Base-by-base conservation (phyloP, 768 basidiomycete species). In the Termitomyces heimii region DNA sequence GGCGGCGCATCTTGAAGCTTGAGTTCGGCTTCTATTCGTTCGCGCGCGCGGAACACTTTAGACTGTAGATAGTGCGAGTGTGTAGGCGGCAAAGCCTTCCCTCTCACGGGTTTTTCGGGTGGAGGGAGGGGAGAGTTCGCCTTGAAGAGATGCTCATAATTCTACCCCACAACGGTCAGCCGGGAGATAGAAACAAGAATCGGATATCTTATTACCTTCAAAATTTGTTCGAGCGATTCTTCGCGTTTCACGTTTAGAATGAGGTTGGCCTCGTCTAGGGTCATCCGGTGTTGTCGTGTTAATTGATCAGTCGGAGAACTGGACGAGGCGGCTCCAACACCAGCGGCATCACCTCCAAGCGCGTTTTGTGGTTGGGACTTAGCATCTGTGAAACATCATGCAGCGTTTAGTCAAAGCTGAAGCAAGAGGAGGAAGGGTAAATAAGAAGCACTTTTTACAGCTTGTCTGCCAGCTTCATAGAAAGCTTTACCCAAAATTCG, bases 11-110 rank as follows among this genome's bases (percentile, higher is more conserved):
- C 70, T 28, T 64, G 44, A 43, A 56, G 47, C 32, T 77, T 73
- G 28, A 68, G 57, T 77, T 99, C 96, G 0, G 95, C 95, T 69
- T 97, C 90, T 81, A 98, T 86, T 73, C 97, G 85, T 74, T 98
- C 94, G 54, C 86, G 82, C 20, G 97, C 96, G 42, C 97, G 85
- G 45, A 92, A 83, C n/a, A 99, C 92, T 74, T 99, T 99, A 32
- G 93, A 95, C 69, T 96, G 95, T 13, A 98, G 78, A 72, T 98
- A 98, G 71, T 94, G 92, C 35, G 93, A 94, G 68, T 93, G 78
- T 37, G 73, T 65, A 22, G 78, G 78, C 28, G 70, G 74, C 24
- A 72, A 67, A 24, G 71, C 73, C 67, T 77, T 82, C 37, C 79
- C 74, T 14, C 78, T 64, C 40, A 78, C 58, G 37, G 71, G 73